Base-by-base conservation (phyloP, 495 filamentous ascomycete species). In the Penicillium steckii region DNA sequence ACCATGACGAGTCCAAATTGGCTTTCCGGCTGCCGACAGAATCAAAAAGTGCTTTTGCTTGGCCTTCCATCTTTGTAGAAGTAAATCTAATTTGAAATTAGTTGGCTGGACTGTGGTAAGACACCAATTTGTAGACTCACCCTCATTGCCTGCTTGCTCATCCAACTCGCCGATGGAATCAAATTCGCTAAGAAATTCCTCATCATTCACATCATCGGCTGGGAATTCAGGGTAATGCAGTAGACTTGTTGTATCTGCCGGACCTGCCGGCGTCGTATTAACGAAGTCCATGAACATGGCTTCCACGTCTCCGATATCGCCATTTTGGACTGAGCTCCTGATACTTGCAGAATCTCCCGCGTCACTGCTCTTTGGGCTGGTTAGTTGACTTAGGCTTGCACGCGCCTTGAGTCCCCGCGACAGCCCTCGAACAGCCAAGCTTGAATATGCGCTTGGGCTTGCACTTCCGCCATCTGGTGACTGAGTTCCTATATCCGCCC, bases 1-100 rank as follows among this genome's bases (percentile, higher is more conserved):
- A 21, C 95, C 95, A 66, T 99, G 91, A 49, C 95, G 80, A 51
- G 90, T 96, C 69, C 91, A 99, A 30, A 99, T 93, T 4, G 95
- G 95, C 65, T 99, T 99, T n/a, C 95, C 95, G 25, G 95, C 94
- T 9, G 90, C 90, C 2, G 95, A 97, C 0, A 99, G 75, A 60
- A 99, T 95, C 58, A 99, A 77, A 64, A 94, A 99, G 68, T 99
- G 94, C 66, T 99, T 99, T 53, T 90, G 76, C 66, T 96, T 95
- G 18, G 86, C 80, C 65, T 89, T 90, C 89, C 89, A 96, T 51
- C 83, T 75, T 21, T 76, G 67, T 38, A 95, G 72, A 27, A 91
- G 74, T 38, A 85, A 59, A 40, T 89, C 87, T 80, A 74, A 60
- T 2, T 19, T 12, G 0, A 10, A 3, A 21, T 60, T 13, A 60